A percentile compares a stretch with the other conserved stretches of the same genome.
Conservation (phyloP, 108 stramenopile species). For the Nitzschia sp. region DNA sequence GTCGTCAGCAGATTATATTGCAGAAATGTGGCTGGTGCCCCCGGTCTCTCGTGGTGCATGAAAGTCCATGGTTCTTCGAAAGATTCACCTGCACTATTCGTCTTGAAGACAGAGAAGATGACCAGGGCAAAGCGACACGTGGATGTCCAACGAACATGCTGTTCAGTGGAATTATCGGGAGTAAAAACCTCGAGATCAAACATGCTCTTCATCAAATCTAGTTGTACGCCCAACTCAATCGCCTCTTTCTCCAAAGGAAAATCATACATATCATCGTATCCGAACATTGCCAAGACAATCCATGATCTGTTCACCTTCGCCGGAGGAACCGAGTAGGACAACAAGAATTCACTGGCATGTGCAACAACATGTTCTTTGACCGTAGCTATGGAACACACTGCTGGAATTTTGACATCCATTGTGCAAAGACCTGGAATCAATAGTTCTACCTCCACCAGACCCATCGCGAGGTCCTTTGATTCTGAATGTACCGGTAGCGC, state of each 20-base stretch:
- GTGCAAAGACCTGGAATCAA: slow-evolving; percentile 76
- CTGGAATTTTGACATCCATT: slow-evolving; percentile 67
- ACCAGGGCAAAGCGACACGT: slow-evolving; percentile 70
- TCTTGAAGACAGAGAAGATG: slow-evolving; percentile 59
- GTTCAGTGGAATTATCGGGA: slow-evolving; percentile 28
- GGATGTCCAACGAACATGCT: slow-evolving; percentile 54
- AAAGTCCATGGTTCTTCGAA: slow-evolving; percentile 71
- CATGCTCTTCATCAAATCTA: slow-evolving; percentile 63
- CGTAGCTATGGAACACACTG: slow-evolving; percentile 49
- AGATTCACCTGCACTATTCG: neutral
- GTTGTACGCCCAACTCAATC: slow-evolving; percentile 60
- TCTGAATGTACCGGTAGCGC: neutral
- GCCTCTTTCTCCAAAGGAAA: slow-evolving; percentile 67
- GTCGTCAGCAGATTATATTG: slow-evolving; percentile 60
- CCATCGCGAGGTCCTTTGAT: neutral
- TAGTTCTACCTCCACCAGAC: slow-evolving; percentile 68
- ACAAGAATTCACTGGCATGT: slow-evolving; percentile 56
- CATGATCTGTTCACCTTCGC: slow-evolving; percentile 65
- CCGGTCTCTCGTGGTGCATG: slow-evolving; percentile 61
- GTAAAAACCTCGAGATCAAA: slow-evolving; percentile 46
- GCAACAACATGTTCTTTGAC: slow-evolving; percentile 56
- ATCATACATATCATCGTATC: slow-evolving; percentile 76
- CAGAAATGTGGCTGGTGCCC: slow-evolving; percentile 67
- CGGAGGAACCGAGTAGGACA: slow-evolving; percentile 28
- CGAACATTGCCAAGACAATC: slow-evolving; percentile 72